Evolutionary conservation across 768 basidiomycete genomes (phyloP).

Genomic region (Pulveroboletus frians): DNA sequence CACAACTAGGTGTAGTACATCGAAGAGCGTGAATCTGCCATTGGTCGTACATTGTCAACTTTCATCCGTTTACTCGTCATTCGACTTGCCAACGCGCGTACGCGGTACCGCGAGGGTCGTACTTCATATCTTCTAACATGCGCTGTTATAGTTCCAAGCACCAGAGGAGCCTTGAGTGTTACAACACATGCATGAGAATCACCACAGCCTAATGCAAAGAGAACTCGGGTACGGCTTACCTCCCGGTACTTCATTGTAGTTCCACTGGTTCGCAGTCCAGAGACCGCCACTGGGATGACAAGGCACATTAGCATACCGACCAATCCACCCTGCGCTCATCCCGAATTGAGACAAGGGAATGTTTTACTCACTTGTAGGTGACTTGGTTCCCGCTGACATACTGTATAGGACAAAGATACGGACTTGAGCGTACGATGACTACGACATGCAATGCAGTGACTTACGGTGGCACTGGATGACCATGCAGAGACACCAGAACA

Average conservation of each 20-base stretch:
- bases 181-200: background rate
- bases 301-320: background rate
- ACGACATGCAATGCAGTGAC: slow-evolving; percentile 7
- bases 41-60: background rate
- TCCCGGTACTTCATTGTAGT: slow-evolving; percentile 33
- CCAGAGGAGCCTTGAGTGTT: slow-evolving; percentile 40
- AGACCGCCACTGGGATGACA: slow-evolving; percentile 36
- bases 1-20: too few species aligned
- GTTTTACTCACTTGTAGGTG: slow-evolving; percentile 34
- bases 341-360: too few species aligned
- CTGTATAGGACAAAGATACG: background rate
- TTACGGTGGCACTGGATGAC: slow-evolving; percentile 34
- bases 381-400: slow-evolving; percentile 35
- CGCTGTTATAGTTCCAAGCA: slow-evolving; percentile 55
- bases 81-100: background rate
- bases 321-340: too few species aligned
- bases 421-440: background rate
- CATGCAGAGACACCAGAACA: slow-evolving; percentile 44
- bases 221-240: slow-evolving; percentile 10
- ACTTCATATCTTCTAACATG: slow-evolving; percentile 31
- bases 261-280: slow-evolving; percentile 49
- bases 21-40: background rate
- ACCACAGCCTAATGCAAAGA: background rate
- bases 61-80: background rate
- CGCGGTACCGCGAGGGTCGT: background rate